These are phyloP conservation scores for Aplosporella prunicola DNA, from an alignment of 2,329 filamentous ascomycete genomes.

Conservation along the genomic window DNA sequence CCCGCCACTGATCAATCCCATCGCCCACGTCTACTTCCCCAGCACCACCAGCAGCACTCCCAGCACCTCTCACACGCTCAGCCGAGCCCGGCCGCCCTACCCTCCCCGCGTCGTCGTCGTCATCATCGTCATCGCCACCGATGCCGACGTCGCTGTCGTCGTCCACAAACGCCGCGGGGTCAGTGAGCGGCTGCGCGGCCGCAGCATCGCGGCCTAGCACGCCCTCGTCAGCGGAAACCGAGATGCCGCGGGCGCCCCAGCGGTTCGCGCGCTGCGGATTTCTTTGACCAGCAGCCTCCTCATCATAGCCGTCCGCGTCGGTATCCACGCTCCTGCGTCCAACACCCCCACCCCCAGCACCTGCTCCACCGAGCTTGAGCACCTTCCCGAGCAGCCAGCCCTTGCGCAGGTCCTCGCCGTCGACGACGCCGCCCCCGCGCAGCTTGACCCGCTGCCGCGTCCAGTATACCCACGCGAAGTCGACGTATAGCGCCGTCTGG, in stretches of 20 bases:
- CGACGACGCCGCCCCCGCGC: slow-evolving; percentile 75
- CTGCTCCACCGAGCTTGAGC: too few species aligned
- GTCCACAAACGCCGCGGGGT: slow-evolving; percentile 38
- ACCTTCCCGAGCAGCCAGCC: slow-evolving; percentile 77
- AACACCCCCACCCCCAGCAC: too few species aligned
- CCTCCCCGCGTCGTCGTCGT: slow-evolving; percentile 24
- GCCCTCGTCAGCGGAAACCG: slow-evolving; percentile 50
- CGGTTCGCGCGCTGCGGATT: slow-evolving; percentile 29
- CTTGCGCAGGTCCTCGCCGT: slow-evolving; percentile 76
- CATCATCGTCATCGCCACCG: too few species aligned
- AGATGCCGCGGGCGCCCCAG: slow-evolving; percentile 51
- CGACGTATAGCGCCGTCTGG: slow-evolving; percentile 81
- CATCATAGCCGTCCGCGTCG: slow-evolving; percentile 51
- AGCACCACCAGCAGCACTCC: too few species aligned
- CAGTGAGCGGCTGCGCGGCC: slow-evolving; percentile 31
- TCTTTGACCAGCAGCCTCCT: slow-evolving; percentile 12
- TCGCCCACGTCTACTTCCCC: too few species aligned
- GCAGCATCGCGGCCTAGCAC: slow-evolving; percentile 26
- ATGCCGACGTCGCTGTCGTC: too few species aligned
- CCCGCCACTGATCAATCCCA: too few species aligned
- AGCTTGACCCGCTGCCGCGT: slow-evolving; percentile 89
- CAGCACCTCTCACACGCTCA: too few species aligned
- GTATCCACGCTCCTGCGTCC: slow-evolving; percentile 47
- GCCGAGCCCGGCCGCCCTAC: too few species aligned
- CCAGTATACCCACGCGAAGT: slow-evolving; percentile 97